Base-by-base conservation (phyloP, 148 eudicot species). In the Persicaria tinctoria region DNA sequence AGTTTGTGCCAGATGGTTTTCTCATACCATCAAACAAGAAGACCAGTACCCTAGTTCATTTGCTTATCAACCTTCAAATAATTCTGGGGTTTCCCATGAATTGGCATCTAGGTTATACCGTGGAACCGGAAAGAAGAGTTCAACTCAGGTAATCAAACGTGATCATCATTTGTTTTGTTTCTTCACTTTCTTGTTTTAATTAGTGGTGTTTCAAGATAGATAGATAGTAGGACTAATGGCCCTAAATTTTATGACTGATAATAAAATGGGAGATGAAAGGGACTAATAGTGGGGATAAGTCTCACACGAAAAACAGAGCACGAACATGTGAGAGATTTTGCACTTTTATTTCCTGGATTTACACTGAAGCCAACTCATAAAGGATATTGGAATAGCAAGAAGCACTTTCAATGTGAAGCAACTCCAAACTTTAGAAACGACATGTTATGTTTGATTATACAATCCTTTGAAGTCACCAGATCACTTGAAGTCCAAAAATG, bases 1-100 rank as follows among this genome's bases (percentile, higher is more conserved):
- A 76, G 99, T 89, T 53, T 96, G 99, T 77, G 99, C 90, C 69
- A 87, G 80, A 78, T 96, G 99, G 97, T 96, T 96, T 88, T 86
- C 85, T 44, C 84, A 55, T 75, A 86, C 88, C 77, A 82, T 82
- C 63, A 83, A 82, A 80, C 83, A 85, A 79, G 87, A 84, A 76
- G 77, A 83, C 51, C 41, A 32, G 41, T 32, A 32, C 41, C 41
- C 41, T 32, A 32, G 41, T 32, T 32, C 41, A 32, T 32, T 32
- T 32, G 41, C 41, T 32, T 32, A 32, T 32, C 77, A 71, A 53
- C 70, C 73, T 51, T 76, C 70, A 72, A 78, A 75, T 54, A 71
- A 78, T 76, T 72, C 74, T 17, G 75, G 80, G 44, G 57, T 79
- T 11, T 83, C 86, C 8, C 59, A 76, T 73, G 86, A 81, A 77